phyloP scores from a whole-genome alignment of 768 basidiomycete genomes.

The Boletus pseudo-olivaceus region DNA sequence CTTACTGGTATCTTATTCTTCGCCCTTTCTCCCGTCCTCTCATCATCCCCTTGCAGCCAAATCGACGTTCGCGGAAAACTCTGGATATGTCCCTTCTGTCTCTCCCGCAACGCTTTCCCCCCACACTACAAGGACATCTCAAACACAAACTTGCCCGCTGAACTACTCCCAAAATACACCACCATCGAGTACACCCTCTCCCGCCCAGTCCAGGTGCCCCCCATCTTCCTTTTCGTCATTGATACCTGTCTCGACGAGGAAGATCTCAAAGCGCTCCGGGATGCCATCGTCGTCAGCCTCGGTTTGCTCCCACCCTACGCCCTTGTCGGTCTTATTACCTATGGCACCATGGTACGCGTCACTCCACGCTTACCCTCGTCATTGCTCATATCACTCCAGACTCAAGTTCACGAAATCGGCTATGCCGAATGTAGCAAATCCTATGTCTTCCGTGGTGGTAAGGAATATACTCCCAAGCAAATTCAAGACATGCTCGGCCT shows the following conservation, averaged over 20 bases:
- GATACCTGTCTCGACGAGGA: conserved; percentile 96
- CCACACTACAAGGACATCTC: conserved; percentile 99
- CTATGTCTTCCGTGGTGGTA: conserved; percentile 97
- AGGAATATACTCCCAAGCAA: conserved; percentile 94
- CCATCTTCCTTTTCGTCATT: conserved; percentile 95
- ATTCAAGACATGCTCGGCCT: conserved; percentile 96
- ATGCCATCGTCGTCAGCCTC: conserved; percentile 92
- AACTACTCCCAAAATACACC: conserved; percentile 96
- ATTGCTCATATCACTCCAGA: conserved; percentile 41
- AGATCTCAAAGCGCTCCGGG: conserved; percentile 91
- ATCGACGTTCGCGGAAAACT: conserved; percentile 98
- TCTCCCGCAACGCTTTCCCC: conserved; percentile 94
- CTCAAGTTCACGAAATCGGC: conserved; percentile 98
- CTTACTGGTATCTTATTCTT: conserved; percentile 73
- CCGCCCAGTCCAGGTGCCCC: conserved; percentile 86
- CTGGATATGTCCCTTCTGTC: conserved; percentile 99
- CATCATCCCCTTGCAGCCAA: conserved; percentile 55
- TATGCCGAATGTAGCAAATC: conserved; percentile 96
- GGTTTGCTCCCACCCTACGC: conserved; percentile 91
- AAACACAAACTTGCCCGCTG: conserved; percentile 92
- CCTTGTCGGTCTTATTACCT: conserved; percentile 94
- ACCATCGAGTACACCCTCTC: conserved; percentile 99
- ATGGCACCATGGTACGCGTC: conserved; percentile 84
- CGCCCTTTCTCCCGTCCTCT: not conserved
- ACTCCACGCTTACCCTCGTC: not conserved